Base-by-base conservation (phyloP, 2,329 filamentous ascomycete species). In the Fusarium robinianum region DNA sequence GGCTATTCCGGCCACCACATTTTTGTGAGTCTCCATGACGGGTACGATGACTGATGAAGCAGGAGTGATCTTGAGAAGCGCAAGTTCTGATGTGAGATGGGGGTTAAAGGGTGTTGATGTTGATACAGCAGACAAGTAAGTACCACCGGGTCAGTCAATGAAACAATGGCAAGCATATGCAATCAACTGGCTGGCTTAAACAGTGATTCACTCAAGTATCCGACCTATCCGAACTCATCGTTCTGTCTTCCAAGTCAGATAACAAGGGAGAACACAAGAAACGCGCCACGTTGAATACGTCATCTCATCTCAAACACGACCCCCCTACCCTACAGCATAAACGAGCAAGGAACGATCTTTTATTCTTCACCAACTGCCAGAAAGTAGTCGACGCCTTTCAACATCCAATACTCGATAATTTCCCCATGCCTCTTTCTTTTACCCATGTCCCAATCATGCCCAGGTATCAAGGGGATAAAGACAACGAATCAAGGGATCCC, bases 21-120 rank as follows among this genome's bases (percentile, higher is more conserved):
- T 57, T 15, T 73, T 59, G 58, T 80, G 77, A 14, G 66, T 64
- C 15, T 78, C 73, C 74, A 67, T 69, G 24, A 38, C 33, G 35
- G 30, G 27, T 9, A 34, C n/a, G 8, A 16, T 34, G 7, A 23
- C 10, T 21, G 21, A 35, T 41, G 38, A 12, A 24, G 17, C 10
- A 24, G 21, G n/a, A n/a, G n/a, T n/a, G n/a, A n/a, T 26, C 17
- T 16, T 32, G 37, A 33, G 17, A 32, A n/a, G n/a, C n/a, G n/a
- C n/a, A n/a, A n/a, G n/a, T n/a, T n/a, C n/a, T n/a, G n/a, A n/a
- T n/a, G n/a, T n/a, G n/a, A n/a, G n/a, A n/a, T n/a, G n/a, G n/a
- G n/a, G n/a, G n/a, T 9, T 26, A 4, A 7, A 31, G 2, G 26
- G 14, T 31, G 24, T 14, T 22, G 27, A 18, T 17, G 10, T 16